phyloP scores from a whole-genome alignment of 176 grass and related monocot species.

The Triticum urartu region DNA sequence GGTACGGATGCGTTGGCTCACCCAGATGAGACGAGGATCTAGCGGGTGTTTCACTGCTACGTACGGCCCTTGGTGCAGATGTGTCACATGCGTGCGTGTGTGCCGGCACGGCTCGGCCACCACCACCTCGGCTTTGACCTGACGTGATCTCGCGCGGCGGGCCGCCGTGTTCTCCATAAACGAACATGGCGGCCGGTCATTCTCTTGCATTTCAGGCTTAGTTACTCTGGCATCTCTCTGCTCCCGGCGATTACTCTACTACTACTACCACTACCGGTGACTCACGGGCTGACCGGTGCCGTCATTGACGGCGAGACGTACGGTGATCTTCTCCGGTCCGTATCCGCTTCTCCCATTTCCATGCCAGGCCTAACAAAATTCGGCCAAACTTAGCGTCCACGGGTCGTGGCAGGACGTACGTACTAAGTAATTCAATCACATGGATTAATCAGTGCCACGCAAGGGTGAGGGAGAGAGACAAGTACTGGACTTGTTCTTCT shows the following conservation, averaged over 20 bases:
- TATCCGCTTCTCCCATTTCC: background rate
- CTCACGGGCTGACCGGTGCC: background rate
- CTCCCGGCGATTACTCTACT: background rate
- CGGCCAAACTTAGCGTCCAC: background rate
- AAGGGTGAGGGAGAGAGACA: background rate
- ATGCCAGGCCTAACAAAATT: background rate
- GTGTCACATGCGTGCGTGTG: background rate
- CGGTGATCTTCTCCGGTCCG: background rate
- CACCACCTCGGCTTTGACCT: background rate
- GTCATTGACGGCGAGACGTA: background rate
- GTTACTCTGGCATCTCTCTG: background rate
- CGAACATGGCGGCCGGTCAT: background rate
- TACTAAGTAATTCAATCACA: background rate
- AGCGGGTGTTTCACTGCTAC: background rate
- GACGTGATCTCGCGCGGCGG: background rate
- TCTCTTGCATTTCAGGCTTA: background rate
- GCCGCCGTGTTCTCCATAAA: background rate
- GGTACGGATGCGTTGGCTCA: background rate
- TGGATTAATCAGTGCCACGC: background rate
- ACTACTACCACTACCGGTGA: fast-evolving
- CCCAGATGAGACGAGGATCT: background rate
- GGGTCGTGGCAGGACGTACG: background rate
- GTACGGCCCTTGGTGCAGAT: background rate
- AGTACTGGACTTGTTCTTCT: background rate
- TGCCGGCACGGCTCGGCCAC: background rate